Percentiles rank a stretch among this genome's conserved stretches.
Conservation (phyloP, 768 basidiomycete species). For the Hygrophorus pudorinus region DNA sequence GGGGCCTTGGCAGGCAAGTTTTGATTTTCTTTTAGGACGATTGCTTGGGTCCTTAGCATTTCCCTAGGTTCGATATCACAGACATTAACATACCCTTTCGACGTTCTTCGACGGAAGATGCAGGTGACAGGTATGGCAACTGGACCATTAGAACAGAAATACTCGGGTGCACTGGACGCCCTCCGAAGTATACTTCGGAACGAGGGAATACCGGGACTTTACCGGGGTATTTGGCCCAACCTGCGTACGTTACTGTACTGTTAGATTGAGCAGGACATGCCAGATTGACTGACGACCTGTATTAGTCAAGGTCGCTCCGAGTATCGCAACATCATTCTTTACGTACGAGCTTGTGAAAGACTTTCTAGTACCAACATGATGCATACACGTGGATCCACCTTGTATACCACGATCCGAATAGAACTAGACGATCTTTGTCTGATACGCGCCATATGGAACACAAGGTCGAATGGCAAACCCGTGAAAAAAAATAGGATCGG, state of each 20-base stretch:
- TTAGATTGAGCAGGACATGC: conserved; percentile 1
- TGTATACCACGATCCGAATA: neutral
- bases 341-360: conserved; percentile 56
- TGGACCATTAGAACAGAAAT: conserved; percentile 50
- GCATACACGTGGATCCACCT: neutral
- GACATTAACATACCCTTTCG: conserved; percentile 92
- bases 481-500: neutral
- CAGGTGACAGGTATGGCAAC: conserved; percentile 79
- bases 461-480: too few relatives aligned
- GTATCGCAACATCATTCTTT: conserved; percentile 81
- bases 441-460: neutral
- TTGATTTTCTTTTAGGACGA: neutral
- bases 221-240: conserved; percentile 85
- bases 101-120: conserved; percentile 92
- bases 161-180: conserved; percentile 76
- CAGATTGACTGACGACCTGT: conserved; percentile 3
- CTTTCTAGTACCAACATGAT: conserved; percentile 29
- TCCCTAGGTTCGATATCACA: conserved; percentile 76
- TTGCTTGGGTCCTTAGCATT: neutral
- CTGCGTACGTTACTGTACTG: conserved; percentile 45
- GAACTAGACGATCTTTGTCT: neutral
- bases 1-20: conserved; percentile 76
- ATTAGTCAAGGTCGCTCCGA: conserved; percentile 83
- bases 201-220: conserved; percentile 73
- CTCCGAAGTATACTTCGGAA: conserved; percentile 52